phyloP scores from a whole-genome alignment of 1,139 yeast species.

The Yamadazyma diddensiae region DNA sequence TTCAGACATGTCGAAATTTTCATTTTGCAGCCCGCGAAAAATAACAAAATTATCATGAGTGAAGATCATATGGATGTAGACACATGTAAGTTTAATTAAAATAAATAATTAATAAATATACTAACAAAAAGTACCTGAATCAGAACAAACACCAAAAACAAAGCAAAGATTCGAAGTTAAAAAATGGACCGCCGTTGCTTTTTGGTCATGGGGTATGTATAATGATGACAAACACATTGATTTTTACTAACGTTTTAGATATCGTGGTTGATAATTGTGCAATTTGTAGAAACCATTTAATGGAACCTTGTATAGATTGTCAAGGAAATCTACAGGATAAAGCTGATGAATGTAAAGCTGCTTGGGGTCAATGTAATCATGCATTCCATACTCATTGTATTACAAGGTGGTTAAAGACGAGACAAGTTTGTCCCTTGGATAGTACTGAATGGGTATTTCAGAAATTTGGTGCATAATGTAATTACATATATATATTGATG shows the following conservation, averaged over 20 bases:
- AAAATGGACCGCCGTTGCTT: conserved; percentile 97
- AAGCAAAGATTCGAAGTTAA: conserved; percentile 41
- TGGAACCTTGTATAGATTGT: conserved; percentile 99
- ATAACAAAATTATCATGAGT: conserved; percentile 8
- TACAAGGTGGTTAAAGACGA: conserved; percentile 92
- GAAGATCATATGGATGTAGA: conserved; percentile 19
- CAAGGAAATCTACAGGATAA: conserved; percentile 75
- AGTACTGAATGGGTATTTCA: conserved; percentile 92
- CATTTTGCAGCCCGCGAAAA: background rate
- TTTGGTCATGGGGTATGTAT: conserved; percentile 94
- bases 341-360: conserved; percentile 85
- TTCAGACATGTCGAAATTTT: conserved; percentile 18
- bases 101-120: conserved; percentile 2
- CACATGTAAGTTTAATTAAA: conserved; percentile 14
- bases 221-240: background rate
- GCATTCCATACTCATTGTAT: conserved; percentile 96
- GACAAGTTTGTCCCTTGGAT: conserved; percentile 97
- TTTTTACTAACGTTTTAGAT: conserved; percentile 38
- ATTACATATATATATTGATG: background rate
- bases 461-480: conserved; percentile 53
- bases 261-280: conserved; percentile 96
- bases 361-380: conserved; percentile 96
- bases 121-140: conserved; percentile 16
- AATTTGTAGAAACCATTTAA: conserved; percentile 94
- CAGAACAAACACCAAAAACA: conserved; percentile 24